phyloP scores from a whole-genome alignment of 164 flowering plant species.

The Pachysandra terminalis region DNA sequence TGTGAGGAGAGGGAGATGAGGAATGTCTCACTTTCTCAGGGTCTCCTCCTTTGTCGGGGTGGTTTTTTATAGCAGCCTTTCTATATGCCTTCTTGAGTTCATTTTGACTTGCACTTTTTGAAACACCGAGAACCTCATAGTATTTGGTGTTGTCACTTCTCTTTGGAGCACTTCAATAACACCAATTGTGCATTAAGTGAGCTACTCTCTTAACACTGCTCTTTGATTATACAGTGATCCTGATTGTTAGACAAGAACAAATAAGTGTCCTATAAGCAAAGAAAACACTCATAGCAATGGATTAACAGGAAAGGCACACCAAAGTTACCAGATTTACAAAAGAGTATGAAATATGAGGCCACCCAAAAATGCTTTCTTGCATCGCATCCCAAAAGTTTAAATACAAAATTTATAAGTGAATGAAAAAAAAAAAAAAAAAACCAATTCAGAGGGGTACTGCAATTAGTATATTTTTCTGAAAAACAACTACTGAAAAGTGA shows the following conservation, averaged over 20 bases:
- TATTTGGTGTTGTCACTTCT: constrained; percentile 50
- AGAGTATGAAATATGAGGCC: too few relatives aligned
- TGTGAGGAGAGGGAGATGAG: neutral
- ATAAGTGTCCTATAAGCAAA: neutral
- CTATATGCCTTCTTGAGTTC: constrained; percentile 60
- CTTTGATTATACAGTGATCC: neutral
- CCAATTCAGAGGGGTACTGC: too few relatives aligned
- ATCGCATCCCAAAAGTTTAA: too few relatives aligned
- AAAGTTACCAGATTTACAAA: too few relatives aligned
- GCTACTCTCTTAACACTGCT: neutral
- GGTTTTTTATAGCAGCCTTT: constrained; percentile 61
- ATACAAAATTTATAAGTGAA: too few relatives aligned
- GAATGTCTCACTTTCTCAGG: constrained; percentile 44
- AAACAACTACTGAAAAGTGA: too few relatives aligned
- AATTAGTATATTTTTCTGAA: too few relatives aligned
- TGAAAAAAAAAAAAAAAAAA: too few relatives aligned
- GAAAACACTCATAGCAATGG: too few relatives aligned
- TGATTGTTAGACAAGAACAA: neutral
- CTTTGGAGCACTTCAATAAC: constrained; percentile 32
- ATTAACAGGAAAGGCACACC: too few relatives aligned
- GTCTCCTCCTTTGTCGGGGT: constrained; percentile 69
- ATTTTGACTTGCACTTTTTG: constrained; percentile 42
- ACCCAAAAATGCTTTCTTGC: too few relatives aligned
- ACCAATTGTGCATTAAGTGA: neutral
- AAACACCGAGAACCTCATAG: constrained; percentile 51